Conservation (phyloP, 768 basidiomycete genomes). For the Crassisporium funariophilum region DNA sequence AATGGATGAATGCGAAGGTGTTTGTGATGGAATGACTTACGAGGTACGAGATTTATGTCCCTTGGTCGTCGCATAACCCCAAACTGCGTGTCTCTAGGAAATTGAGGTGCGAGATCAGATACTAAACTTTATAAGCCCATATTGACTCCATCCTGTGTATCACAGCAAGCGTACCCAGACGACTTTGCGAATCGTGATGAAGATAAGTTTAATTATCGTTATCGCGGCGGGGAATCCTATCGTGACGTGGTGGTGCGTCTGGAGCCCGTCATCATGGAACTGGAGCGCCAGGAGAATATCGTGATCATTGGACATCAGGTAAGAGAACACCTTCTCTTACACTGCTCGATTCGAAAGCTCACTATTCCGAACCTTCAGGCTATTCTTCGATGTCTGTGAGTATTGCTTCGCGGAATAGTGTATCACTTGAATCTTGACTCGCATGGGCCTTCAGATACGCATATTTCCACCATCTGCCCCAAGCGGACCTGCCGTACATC, state of each 20-base stretch:
- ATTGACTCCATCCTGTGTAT: constrained; percentile 1
- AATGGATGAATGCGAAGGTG: constrained; percentile 45
- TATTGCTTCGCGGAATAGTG: too few relatives aligned
- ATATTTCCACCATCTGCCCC: constrained; percentile 92
- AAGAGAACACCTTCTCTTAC: constrained; percentile 13
- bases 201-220: constrained; percentile 99
- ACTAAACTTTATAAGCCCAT: not conserved
- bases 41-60: constrained; percentile 41
- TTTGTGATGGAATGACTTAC: constrained; percentile 99
- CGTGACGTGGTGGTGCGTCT: constrained; percentile 94
- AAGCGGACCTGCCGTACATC: constrained; percentile 95
- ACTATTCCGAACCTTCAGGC: constrained; percentile 44
- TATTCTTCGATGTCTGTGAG: constrained; percentile 78
- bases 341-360: not conserved
- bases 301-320: constrained; percentile 96
- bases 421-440: constrained; percentile 1
- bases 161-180: constrained; percentile 90
- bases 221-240: constrained; percentile 96
- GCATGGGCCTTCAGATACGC: constrained; percentile 68
- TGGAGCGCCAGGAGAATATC: constrained; percentile 97
- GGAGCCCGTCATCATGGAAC: constrained; percentile 99
- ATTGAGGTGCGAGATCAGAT: constrained; percentile 68
- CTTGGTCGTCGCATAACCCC: too few relatives aligned
- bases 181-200: constrained; percentile 98
- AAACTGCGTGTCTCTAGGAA: constrained; percentile 48